These are phyloP conservation scores for Pholiota molesta DNA, from an alignment of 768 basidiomycete species.

Conservation along the genomic window DNA sequence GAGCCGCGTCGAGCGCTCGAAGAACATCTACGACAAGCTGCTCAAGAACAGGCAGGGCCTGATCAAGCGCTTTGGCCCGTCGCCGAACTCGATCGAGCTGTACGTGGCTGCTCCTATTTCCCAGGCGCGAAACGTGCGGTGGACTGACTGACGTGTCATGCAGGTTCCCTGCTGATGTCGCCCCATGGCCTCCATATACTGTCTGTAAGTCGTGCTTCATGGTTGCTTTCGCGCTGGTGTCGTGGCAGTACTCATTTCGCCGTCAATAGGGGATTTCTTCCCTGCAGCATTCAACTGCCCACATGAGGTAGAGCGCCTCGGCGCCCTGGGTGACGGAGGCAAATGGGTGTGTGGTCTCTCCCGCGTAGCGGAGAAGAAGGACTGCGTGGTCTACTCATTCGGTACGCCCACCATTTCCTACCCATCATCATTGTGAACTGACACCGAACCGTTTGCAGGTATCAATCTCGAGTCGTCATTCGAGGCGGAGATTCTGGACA, in stretches of 20 bases:
- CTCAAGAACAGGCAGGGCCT: constrained; percentile 45
- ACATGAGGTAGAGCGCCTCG: constrained; percentile 49
- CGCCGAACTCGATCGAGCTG: constrained; percentile 48
- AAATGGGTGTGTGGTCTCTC: constrained; percentile 73
- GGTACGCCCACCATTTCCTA: constrained; percentile 36
- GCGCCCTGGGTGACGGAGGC: constrained; percentile 65
- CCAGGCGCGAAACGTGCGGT: not conserved
- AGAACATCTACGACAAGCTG: constrained; percentile 47
- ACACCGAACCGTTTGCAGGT: constrained; percentile 24
- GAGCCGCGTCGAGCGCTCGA: constrained; percentile 42
- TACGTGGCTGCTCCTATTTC: constrained; percentile 26
- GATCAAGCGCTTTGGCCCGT: constrained; percentile 58
- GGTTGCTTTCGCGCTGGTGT: not conserved
- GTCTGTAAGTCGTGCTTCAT: constrained; percentile 45
- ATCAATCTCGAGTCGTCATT: constrained; percentile 68
- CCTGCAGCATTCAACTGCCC: constrained; percentile 56
- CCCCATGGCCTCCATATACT: constrained; percentile 61
- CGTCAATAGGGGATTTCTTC: constrained; percentile 54
- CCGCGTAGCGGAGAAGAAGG: constrained; percentile 50
- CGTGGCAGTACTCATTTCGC: not conserved
- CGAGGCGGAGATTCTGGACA: constrained; percentile 58
- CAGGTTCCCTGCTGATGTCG: constrained; percentile 54
- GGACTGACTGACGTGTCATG: constrained; percentile 5
- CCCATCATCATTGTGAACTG: not conserved
- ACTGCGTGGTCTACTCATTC: constrained; percentile 65